Conservation (phyloP, 2,329 filamentous ascomycete genomes). For the Domatiomyces catenatus region DNA sequence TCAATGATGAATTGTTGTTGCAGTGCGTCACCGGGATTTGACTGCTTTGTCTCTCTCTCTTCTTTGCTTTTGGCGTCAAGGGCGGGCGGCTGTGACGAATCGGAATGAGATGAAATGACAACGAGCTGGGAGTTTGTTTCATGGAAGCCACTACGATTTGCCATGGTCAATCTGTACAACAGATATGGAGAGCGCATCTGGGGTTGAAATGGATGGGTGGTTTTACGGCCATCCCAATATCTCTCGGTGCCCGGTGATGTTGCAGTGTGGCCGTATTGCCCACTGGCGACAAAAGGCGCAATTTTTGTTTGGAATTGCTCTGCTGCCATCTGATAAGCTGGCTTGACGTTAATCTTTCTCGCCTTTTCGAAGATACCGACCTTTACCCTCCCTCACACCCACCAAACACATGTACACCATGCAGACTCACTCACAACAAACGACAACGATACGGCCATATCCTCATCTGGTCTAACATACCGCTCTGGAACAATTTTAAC, state of each 20-base stretch:
- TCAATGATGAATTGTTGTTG: background rate
- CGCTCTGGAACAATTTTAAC: background rate
- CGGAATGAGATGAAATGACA: background rate
- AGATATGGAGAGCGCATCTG: background rate
- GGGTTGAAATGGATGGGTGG: background rate
- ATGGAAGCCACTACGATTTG: background rate
- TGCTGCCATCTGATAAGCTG: background rate
- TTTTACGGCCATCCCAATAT: background rate
- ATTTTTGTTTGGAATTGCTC: background rate
- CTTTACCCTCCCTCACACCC: background rate
- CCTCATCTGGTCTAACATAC: background rate
- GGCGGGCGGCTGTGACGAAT: background rate
- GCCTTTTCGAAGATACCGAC: background rate
- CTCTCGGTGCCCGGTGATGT: background rate
- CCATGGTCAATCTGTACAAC: background rate
- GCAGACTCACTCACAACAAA: background rate
- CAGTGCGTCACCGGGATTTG: background rate
- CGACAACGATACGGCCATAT: background rate
- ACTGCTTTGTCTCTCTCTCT: background rate
- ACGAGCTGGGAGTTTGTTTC: background rate
- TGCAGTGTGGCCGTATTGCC: background rate
- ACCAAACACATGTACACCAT: background rate
- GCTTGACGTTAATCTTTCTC: background rate
- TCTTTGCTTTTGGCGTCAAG: constrained; percentile 1
- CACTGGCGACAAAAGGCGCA: background rate